Evolutionary conservation across 2,329 filamentous ascomycete species (phyloP).

Genomic region (Cytospora piceicola): DNA sequence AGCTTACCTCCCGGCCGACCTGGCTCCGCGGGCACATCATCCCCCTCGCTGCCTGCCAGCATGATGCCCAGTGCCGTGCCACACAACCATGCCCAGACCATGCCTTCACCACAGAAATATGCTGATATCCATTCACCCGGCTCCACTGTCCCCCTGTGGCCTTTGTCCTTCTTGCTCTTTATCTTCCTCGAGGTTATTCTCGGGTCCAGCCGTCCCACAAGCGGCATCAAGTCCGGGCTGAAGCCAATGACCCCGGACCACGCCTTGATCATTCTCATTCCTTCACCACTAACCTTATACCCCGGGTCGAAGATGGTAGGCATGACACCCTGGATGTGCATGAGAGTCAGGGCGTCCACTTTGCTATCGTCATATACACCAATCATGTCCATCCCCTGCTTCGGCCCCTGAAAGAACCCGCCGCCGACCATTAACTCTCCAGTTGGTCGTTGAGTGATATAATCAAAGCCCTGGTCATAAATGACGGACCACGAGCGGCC

Average conservation of each 20-base stretch:
- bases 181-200: conserved; percentile 37
- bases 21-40: conserved; percentile 36
- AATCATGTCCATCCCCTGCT: conserved; percentile 49
- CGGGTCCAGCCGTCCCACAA: conserved; percentile 51
- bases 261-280: conserved; percentile 41
- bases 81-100: conserved; percentile 58
- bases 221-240: conserved; percentile 51
- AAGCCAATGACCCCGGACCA: conserved; percentile 57
- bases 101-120: conserved; percentile 56
- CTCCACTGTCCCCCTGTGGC: not conserved
- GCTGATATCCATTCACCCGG: conserved; percentile 56
- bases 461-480: conserved; percentile 53
- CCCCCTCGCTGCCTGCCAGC: conserved; percentile 46
- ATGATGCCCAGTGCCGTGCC: conserved; percentile 52
- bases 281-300: conserved; percentile 40
- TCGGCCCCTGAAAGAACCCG: conserved; percentile 49
- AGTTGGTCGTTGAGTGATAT: conserved; percentile 53
- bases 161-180: not conserved
- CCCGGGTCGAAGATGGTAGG: conserved; percentile 46
- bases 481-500: conserved; percentile 55
- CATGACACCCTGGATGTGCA: conserved; percentile 48
- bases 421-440: conserved; percentile 60
- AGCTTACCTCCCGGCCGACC: conserved; percentile 45
- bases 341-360: conserved; percentile 44
- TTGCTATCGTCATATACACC: conserved; percentile 52